A percentile compares a stretch with the other conserved stretches of the same genome.
These are phyloP conservation scores for Penicillium sp. DNA, from an alignment of 2,329 filamentous ascomycete species.

Conservation along the genomic window DNA sequence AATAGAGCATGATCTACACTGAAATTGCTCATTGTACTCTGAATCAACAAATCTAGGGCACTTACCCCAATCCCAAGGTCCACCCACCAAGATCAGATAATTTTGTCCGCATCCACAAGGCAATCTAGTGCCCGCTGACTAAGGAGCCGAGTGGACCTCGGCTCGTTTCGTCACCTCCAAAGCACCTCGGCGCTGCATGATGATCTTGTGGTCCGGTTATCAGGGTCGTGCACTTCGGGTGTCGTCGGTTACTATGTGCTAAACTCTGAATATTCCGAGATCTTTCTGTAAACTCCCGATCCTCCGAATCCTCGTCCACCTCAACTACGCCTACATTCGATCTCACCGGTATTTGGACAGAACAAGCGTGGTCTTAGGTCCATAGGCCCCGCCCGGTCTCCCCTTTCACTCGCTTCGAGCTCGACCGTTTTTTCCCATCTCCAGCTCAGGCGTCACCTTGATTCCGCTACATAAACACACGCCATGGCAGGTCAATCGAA, in stretches of 20 bases:
- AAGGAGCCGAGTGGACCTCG: constrained; percentile 31
- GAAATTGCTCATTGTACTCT: background rate
- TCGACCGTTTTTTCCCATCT: constrained; percentile 12
- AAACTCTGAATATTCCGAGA: background rate
- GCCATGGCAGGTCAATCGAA: constrained; percentile 63
- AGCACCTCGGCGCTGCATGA: constrained; percentile 33
- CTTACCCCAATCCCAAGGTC: background rate
- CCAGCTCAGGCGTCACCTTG: background rate
- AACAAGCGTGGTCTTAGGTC: constrained; percentile 9
- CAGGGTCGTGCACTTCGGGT: constrained; percentile 21
- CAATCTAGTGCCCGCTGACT: background rate
- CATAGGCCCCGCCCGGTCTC: constrained; percentile 22
- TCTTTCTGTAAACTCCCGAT: background rate
- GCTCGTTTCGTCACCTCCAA: constrained; percentile 31
- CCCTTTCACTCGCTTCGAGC: constrained; percentile 16
- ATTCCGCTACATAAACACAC: constrained; percentile 3
- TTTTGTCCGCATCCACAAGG: background rate
- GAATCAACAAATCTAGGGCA: background rate
- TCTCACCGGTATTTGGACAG: constrained; percentile 16
- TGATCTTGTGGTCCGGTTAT: constrained; percentile 8
- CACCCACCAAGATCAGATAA: background rate
- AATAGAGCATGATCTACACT: background rate
- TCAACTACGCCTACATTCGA: background rate
- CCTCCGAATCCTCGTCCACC: background rate
- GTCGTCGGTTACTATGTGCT: constrained; percentile 21